These are phyloP conservation scores for Ramularia collo-cygni DNA, from an alignment of 2,329 filamentous ascomycete genomes.

Conservation along the genomic window DNA sequence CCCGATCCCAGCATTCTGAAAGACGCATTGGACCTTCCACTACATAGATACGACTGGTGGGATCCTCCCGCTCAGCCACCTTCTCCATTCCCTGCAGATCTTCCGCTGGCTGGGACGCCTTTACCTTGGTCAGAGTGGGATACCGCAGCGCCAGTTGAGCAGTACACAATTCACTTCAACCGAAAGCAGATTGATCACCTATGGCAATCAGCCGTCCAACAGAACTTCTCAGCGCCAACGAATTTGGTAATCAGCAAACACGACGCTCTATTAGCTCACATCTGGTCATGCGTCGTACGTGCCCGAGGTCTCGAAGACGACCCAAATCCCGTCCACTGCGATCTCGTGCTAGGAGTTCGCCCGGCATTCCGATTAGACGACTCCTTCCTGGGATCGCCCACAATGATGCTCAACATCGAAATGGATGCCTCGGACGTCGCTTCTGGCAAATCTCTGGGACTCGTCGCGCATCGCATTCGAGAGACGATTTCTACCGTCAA, in stretches of 20 bases:
- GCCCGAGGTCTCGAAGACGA: slow-evolving; percentile 3
- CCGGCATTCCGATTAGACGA: slow-evolving; percentile 3
- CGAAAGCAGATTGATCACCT: slow-evolving; percentile 3
- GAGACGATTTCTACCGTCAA: slow-evolving; percentile 2
- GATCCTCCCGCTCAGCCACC: slow-evolving; percentile 3
- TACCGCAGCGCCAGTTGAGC: neutral
- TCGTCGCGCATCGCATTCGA: neutral
- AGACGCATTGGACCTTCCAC: slow-evolving; percentile 2
- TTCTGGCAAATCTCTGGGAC: neutral
- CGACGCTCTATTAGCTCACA: slow-evolving; percentile 6
- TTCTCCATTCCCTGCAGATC: neutral
- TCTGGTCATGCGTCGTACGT: slow-evolving; percentile 8
- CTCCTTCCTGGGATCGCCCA: slow-evolving; percentile 6
- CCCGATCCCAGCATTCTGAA: slow-evolving; percentile 1
- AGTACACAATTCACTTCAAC: slow-evolving; percentile 5
- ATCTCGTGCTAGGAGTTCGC: slow-evolving; percentile 4
- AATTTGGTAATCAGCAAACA: slow-evolving; percentile 5
- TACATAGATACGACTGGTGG: slow-evolving; percentile 9
- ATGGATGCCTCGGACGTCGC: slow-evolving; percentile 5
- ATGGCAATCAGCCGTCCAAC: slow-evolving; percentile 1
- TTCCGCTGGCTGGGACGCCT: slow-evolving; percentile 1
- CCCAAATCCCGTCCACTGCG: slow-evolving; percentile 2
- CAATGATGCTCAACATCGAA: slow-evolving; percentile 8
- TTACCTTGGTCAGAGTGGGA: slow-evolving; percentile 4
- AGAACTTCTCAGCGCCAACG: neutral